Percentiles rank a stretch among this genome's conserved stretches.
Evolutionary conservation across 2,329 filamentous ascomycete species (phyloP).

Genomic region (Fusarium falciforme): DNA sequence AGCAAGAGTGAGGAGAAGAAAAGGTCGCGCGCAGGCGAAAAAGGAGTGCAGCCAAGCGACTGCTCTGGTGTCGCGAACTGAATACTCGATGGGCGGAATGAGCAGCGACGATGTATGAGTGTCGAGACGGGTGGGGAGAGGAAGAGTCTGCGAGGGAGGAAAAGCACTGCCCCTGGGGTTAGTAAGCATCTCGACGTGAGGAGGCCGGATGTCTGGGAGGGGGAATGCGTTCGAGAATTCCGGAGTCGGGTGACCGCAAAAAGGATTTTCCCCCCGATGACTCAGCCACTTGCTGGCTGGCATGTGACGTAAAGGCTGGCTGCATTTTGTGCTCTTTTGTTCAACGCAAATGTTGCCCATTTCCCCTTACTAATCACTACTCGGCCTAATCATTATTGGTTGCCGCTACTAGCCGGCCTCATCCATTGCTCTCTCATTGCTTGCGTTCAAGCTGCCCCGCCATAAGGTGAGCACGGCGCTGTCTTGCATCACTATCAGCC

Average conservation of each 20-base stretch:
- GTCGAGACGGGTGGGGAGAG: slow-evolving; percentile 33
- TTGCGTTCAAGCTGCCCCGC: slow-evolving; percentile 39
- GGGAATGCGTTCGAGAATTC: background rate
- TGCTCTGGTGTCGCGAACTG: slow-evolving; percentile 19
- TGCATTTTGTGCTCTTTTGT: background rate
- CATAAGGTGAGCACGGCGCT: slow-evolving; percentile 38
- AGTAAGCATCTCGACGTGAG: slow-evolving; percentile 27
- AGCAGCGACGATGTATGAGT: slow-evolving; percentile 29
- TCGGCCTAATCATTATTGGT: slow-evolving; percentile 38
- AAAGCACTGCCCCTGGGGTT: slow-evolving; percentile 17
- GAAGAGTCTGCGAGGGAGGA: slow-evolving; percentile 37
- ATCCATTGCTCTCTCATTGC: slow-evolving; percentile 16
- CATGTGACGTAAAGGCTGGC: background rate
- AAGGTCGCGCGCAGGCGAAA: background rate
- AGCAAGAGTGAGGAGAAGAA: background rate
- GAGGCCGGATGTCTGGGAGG: background rate
- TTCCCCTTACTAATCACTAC: slow-evolving; percentile 39
- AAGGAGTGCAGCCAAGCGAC: slow-evolving; percentile 4
- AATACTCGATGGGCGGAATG: slow-evolving; percentile 31
- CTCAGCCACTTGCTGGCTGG: background rate
- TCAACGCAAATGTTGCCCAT: slow-evolving; percentile 12
- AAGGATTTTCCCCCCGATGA: slow-evolving; percentile 19
- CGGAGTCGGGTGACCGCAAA: background rate
- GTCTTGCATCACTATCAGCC: slow-evolving; percentile 38
- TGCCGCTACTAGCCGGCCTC: slow-evolving; percentile 46